A percentile compares a stretch with the other conserved stretches of the same genome.
Conservation (phyloP, 2,329 filamentous ascomycete genomes). For the Daldinia sp. region DNA sequence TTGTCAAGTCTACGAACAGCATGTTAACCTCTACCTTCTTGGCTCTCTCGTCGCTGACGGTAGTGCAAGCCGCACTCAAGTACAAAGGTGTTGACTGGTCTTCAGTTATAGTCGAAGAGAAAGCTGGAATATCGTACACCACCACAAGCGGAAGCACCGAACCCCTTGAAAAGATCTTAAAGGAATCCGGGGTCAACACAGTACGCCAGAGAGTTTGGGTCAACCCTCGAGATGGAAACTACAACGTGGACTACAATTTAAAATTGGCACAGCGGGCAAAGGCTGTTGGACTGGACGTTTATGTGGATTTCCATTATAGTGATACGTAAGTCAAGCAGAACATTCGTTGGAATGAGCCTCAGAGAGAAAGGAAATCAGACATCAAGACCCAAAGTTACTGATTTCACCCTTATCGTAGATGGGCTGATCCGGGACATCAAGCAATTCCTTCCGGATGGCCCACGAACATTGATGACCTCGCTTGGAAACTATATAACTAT, state of each 20-base stretch:
- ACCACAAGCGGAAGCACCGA: slow-evolving; percentile 60
- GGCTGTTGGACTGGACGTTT: slow-evolving; percentile 67
- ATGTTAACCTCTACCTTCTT: slow-evolving; percentile 39
- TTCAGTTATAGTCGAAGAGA: slow-evolving; percentile 70
- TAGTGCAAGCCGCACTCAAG: slow-evolving; percentile 56
- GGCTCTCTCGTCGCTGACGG: slow-evolving; percentile 32
- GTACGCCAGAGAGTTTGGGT: slow-evolving; percentile 78
- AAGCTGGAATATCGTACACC: slow-evolving; percentile 67
- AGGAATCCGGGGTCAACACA: slow-evolving; percentile 69
- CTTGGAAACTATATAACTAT: slow-evolving; percentile 73
- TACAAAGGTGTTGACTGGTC: slow-evolving; percentile 77
- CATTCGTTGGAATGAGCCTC: neutral
- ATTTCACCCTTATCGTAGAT: slow-evolving; percentile 45
- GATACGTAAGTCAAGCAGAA: slow-evolving; percentile 55
- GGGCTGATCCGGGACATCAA: slow-evolving; percentile 74
- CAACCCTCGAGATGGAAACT: slow-evolving; percentile 69
- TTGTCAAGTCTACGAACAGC: slow-evolving; percentile 3
- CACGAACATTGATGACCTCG: slow-evolving; percentile 63
- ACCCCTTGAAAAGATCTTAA: slow-evolving; percentile 70
- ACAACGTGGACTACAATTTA: slow-evolving; percentile 75
- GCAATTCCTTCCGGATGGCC: slow-evolving; percentile 71
- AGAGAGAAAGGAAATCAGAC: neutral
- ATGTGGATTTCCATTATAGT: slow-evolving; percentile 71
- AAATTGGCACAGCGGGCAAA: slow-evolving; percentile 71
- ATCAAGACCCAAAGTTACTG: neutral